Conservation (phyloP, 1,284 basidiomycete species). For the Tylopilus orsonianus region DNA sequence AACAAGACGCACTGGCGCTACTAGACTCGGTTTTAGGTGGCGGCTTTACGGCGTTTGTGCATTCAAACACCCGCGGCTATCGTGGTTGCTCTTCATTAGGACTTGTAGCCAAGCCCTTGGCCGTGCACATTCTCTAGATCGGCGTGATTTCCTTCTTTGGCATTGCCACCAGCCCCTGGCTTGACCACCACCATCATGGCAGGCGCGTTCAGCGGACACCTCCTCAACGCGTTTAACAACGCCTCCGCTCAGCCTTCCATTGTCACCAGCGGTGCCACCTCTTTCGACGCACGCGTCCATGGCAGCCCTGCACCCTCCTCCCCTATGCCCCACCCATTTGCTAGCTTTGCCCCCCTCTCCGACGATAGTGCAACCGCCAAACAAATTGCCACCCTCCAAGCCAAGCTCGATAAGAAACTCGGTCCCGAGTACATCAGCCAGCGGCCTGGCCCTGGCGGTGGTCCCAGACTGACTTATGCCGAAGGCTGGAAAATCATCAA, state of each 20-base stretch:
- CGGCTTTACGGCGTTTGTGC: constrained; percentile 1
- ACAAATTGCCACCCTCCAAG: constrained; percentile 75
- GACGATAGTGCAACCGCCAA: constrained; percentile 50
- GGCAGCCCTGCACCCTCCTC: constrained; percentile 30
- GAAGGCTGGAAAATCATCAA: constrained; percentile 98
- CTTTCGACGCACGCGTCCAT: constrained; percentile 58
- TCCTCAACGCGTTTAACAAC: constrained; percentile 28
- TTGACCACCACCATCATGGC: constrained; percentile 28
- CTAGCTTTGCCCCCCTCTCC: constrained; percentile 36
- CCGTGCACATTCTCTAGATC: too few relatives aligned
- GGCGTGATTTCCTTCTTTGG: too few relatives aligned
- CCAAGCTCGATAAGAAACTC: constrained; percentile 82
- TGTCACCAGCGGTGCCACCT: constrained; percentile 52
- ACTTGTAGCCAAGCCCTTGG: too few relatives aligned
- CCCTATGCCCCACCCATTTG: constrained; percentile 1
- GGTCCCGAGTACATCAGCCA: constrained; percentile 93
- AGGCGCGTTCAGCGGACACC: constrained; percentile 33
- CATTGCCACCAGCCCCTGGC: background rate
- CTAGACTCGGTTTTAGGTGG: rapidly evolving
- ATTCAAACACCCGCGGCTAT: too few relatives aligned
- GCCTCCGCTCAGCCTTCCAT: constrained; percentile 28
- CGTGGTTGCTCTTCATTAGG: too few relatives aligned
- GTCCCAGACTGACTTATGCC: constrained; percentile 87
- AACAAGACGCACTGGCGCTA: too few relatives aligned
- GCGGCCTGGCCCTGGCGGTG: constrained; percentile 86